Evolutionary conservation across 2,329 filamentous ascomycete species (phyloP).

Genomic region (Dactylellina drechsleri): DNA sequence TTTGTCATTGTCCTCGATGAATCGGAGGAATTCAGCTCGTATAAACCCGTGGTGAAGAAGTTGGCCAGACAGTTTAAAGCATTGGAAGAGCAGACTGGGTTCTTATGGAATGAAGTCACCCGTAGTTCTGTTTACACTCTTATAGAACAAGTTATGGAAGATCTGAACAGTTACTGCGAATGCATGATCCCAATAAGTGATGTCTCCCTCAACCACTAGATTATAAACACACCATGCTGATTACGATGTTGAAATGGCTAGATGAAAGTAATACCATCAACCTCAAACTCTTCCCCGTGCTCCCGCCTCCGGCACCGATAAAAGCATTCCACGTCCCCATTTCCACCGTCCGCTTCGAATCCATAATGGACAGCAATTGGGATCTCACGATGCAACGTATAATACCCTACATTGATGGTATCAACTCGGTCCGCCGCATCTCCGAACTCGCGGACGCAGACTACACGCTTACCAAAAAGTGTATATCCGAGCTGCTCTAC

Average conservation of each 20-base stretch:
- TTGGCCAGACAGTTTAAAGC: slow-evolving; percentile 85
- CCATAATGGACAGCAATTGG: slow-evolving; percentile 68
- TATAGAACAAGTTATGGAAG: slow-evolving; percentile 81
- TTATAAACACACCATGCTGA: neutral
- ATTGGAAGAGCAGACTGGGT: slow-evolving; percentile 89
- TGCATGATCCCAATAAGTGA: slow-evolving; percentile 96
- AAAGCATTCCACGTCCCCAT: slow-evolving; percentile 92
- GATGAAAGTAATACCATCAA: slow-evolving; percentile 95
- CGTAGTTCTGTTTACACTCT: slow-evolving; percentile 80
- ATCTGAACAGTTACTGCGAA: slow-evolving; percentile 95
- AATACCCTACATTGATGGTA: slow-evolving; percentile 86
- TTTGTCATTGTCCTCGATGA: slow-evolving; percentile 85
- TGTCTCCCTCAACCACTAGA: slow-evolving; percentile 58
- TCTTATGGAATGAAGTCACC: slow-evolving; percentile 73
- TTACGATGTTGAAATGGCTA: slow-evolving; percentile 60
- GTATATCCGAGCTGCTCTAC: slow-evolving; percentile 88
- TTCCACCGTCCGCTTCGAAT: slow-evolving; percentile 69
- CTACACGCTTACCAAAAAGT: slow-evolving; percentile 83
- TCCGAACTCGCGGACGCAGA: slow-evolving; percentile 86
- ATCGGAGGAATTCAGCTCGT: slow-evolving; percentile 73
- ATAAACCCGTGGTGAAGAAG: slow-evolving; percentile 85
- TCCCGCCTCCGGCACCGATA: slow-evolving; percentile 78
- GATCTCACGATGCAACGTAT: slow-evolving; percentile 79
- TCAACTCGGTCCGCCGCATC: slow-evolving; percentile 88
- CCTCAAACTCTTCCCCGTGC: slow-evolving; percentile 91